Conservation (phyloP, 176 grass and related monocot genomes). For the Aegilops umbellulata region DNA sequence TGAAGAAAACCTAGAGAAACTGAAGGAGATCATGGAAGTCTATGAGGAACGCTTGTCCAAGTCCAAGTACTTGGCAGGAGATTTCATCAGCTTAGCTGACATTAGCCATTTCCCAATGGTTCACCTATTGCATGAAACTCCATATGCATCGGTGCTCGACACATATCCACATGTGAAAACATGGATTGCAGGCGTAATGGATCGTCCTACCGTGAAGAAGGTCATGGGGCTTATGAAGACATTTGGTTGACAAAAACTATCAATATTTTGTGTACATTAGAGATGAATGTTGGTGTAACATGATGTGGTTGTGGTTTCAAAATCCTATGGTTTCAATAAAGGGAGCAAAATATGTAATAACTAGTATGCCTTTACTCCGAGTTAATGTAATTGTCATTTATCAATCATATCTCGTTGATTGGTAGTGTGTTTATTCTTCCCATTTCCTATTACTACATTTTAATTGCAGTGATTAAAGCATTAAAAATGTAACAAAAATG, state of each 20-base stretch:
- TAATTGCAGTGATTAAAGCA: neutral
- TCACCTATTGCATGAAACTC: neutral
- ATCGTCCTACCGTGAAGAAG: neutral
- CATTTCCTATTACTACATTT: neutral
- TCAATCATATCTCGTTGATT: accelerated
- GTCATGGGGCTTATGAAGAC: neutral
- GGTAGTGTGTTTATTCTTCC: neutral
- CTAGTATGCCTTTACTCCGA: accelerated
- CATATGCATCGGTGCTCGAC: neutral
- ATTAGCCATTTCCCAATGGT: neutral
- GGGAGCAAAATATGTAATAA: neutral
- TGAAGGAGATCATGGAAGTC: neutral
- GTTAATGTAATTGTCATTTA: neutral
- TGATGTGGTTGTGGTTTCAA: neutral
- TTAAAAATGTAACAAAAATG: neutral
- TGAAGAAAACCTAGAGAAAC: neutral
- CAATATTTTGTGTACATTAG: neutral
- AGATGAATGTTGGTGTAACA: neutral
- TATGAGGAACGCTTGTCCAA: neutral
- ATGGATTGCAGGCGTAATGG: neutral
- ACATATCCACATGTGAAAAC: neutral
- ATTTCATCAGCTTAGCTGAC: neutral
- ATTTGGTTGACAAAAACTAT: neutral
- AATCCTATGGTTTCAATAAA: neutral
- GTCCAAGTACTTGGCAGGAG: neutral